Evolutionary conservation across 2,329 filamentous ascomycete species (phyloP), one percentile per base, ranked within the genome.

Genomic region (Fusarium sp.): DNA sequence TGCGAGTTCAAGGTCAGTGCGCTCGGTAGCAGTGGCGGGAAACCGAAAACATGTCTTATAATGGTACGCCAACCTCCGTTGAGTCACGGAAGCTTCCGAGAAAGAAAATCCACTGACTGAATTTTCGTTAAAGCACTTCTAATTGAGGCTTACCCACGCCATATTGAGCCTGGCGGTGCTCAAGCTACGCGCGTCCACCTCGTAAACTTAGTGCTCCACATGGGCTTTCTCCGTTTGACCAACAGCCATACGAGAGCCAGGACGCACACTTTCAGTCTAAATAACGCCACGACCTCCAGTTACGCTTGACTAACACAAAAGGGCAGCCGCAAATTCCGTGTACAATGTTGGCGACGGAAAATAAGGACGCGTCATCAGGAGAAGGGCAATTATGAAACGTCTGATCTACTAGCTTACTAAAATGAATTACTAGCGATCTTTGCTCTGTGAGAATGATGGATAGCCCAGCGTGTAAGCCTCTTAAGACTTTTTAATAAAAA

Each of bases 351-450:
- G 11, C n/a, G 3, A 15, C 24, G 4, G 10, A 40, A 20, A 13
- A 26, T 20, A 26, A 40, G 26, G 35, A 24, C 52, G 52, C 26
- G 52, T 56, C 35, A 56, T 26, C 24, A 26, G 24, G 6, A 26
- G 24, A 26, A 26, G 24, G 24, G 24, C 4, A 6, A 7, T 26
- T 6, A 19, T 35, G 20, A 26, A 33, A 55, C 11, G 6, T 19
- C 24, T 39, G 19, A 26, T 20, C 19, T 14, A 9, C 6, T 17
- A 3, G 33, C 9, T 28, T 11, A 8, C n/a, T 17, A 10, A 9
- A 22, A 35, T 6, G 5, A 5, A 6, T 20, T 28, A 17, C 22
- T 40, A 2, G 6, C 5, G 8, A n/a, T 24, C 7, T 20, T 26
- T 26, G 6, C 28, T 35, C 7, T 1, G 5, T 7, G 10, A n/a